Conservation (phyloP, 2,329 filamentous ascomycete genomes). For the Nothophoma quercina region DNA sequence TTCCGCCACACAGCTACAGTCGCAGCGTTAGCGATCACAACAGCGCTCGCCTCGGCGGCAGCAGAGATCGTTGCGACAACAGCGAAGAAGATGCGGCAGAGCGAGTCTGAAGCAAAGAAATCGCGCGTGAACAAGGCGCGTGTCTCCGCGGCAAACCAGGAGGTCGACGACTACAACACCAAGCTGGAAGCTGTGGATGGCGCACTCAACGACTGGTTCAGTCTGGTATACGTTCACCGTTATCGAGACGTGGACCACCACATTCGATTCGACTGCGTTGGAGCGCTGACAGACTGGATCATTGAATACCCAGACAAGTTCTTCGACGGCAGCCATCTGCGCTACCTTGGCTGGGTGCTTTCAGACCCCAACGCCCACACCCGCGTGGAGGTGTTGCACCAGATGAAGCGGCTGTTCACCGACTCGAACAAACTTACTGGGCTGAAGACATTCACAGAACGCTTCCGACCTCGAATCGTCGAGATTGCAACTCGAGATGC, state of each 20-base stretch:
- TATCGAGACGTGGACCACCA: conserved; percentile 93
- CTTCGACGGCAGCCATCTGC: conserved; percentile 87
- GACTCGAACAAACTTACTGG: conserved; percentile 78
- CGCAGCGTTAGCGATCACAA: conserved; percentile 80
- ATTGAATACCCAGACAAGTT: conserved; percentile 83
- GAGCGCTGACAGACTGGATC: conserved; percentile 89
- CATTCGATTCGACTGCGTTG: conserved; percentile 87
- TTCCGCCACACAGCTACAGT: conserved; percentile 95
- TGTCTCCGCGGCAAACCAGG: conserved; percentile 74
- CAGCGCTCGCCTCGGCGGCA: conserved; percentile 76
- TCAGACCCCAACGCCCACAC: conserved; percentile 80
- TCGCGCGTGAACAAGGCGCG: conserved; percentile 79
- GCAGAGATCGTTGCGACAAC: conserved; percentile 74
- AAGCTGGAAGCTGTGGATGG: conserved; percentile 74
- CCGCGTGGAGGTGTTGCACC: conserved; percentile 84
- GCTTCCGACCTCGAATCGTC: conserved; percentile 84
- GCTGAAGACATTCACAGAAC: conserved; percentile 89
- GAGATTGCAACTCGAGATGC: conserved; percentile 91
- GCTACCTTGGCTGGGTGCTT: conserved; percentile 94
- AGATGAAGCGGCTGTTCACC: conserved; percentile 80
- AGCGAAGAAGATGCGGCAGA: conserved; percentile 78
- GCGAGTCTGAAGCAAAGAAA: conserved; percentile 78
- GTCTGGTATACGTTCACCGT: conserved; percentile 91
- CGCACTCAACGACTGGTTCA: conserved; percentile 84
- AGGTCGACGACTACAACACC: conserved; percentile 72